These are phyloP conservation scores for Phytophthora quininea DNA, from an alignment of 352 stramenopile genomes.

Conservation along the genomic window DNA sequence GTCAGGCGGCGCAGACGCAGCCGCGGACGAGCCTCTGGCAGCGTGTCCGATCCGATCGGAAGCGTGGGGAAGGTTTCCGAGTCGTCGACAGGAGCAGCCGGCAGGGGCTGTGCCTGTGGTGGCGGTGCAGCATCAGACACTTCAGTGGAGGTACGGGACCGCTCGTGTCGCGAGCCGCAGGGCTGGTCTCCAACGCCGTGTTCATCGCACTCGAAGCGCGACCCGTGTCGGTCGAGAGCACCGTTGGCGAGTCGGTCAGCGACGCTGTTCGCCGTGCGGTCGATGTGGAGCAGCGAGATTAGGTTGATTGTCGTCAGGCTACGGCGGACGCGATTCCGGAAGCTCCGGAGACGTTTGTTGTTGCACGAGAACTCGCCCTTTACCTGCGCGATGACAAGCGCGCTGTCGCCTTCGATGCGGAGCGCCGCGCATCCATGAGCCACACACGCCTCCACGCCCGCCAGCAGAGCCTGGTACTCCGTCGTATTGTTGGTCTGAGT, in stretches of 20 bases:
- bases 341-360: neutral
- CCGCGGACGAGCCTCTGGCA: neutral
- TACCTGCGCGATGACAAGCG: neutral
- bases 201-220: neutral
- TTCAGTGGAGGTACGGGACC: neutral
- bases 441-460: neutral
- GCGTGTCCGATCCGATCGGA: neutral
- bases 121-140: neutral
- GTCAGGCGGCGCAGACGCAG: neutral
- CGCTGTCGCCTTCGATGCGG: neutral
- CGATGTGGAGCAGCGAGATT: neutral
- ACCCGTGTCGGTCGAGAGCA: neutral
- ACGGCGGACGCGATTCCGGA: neutral
- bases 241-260: neutral
- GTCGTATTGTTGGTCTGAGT: neutral
- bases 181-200: neutral
- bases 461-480: slow-evolving; percentile 3
- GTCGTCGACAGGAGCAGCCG: neutral
- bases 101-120: neutral
- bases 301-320: neutral
- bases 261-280: neutral
- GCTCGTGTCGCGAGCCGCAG: neutral
- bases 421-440: neutral
- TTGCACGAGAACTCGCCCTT: neutral
- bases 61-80: neutral